Conservation (phyloP, 1,284 basidiomycete genomes). For the Ceratobasidium papillatum region DNA sequence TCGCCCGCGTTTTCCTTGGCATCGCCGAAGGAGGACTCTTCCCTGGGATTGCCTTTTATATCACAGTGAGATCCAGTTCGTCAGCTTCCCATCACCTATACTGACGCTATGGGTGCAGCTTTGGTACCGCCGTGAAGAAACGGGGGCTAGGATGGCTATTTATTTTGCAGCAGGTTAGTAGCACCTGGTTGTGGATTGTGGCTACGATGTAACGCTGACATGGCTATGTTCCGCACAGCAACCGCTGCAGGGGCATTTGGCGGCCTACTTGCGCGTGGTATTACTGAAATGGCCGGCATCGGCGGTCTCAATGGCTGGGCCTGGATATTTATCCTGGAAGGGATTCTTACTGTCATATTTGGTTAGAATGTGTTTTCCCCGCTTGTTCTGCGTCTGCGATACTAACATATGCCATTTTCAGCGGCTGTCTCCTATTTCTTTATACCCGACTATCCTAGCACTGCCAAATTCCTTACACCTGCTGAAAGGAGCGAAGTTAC, state of each 20-base stretch:
- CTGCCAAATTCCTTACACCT: constrained; percentile 61
- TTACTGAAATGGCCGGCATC: constrained; percentile 72
- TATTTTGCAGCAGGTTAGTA: constrained; percentile 32
- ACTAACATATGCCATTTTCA: background rate
- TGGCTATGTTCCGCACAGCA: background rate
- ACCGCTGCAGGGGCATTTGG: constrained; percentile 63
- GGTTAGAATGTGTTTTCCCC: constrained; percentile 44
- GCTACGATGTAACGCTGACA: background rate
- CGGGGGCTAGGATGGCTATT: constrained; percentile 37
- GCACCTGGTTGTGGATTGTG: too few relatives aligned
- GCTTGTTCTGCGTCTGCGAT: background rate
- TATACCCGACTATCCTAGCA: constrained; percentile 67
- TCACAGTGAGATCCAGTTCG: constrained; percentile 49
- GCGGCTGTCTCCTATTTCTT: constrained; percentile 62
- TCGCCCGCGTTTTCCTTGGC: constrained; percentile 71
- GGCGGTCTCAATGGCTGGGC: constrained; percentile 65
- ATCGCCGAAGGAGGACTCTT: constrained; percentile 75
- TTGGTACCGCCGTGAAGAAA: constrained; percentile 50
- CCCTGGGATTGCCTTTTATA: constrained; percentile 66
- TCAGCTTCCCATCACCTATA: background rate
- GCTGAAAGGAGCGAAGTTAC: constrained; percentile 61
- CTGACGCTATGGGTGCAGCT: constrained; percentile 47
- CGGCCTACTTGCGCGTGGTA: constrained; percentile 69
- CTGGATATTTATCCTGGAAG: constrained; percentile 83
- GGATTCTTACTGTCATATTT: constrained; percentile 68